phyloP scores from a whole-genome alignment of 345 rosid species.

The Microthlaspi erraticum region DNA sequence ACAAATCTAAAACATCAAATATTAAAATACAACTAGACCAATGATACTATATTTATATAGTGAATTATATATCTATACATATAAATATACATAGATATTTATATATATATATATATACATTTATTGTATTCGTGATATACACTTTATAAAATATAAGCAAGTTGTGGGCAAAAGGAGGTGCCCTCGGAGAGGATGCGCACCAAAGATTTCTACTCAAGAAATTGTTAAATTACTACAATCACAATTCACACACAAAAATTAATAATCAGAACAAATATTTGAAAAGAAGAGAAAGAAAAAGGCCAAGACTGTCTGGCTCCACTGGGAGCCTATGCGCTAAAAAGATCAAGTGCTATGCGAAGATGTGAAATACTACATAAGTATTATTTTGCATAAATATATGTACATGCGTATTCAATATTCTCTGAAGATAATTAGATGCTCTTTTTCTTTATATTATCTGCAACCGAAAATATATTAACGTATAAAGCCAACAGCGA shows the following conservation, averaged over 20 bases:
- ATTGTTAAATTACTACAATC: conserved; percentile 11
- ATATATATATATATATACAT: neutral
- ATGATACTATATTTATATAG: neutral
- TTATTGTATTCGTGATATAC: neutral
- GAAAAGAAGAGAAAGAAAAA: conserved; percentile 33
- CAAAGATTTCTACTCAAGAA: conserved; percentile 20
- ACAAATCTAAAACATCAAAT: no score
- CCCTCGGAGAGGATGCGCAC: conserved; percentile 44
- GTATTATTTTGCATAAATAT: neutral
- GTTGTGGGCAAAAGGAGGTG: conserved; percentile 35
- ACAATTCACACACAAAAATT: no score
- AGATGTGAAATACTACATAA: conserved; percentile 30
- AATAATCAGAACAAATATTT: conserved; percentile 4
- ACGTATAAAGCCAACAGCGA: conserved; percentile 37
- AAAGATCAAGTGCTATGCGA: conserved; percentile 30
- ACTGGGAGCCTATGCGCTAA: conserved; percentile 35
- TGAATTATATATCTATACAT: neutral
- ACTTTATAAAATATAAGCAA: conserved; percentile 29
- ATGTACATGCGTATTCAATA: conserved; percentile 15
- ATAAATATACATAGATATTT: neutral
- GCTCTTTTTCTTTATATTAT: conserved; percentile 41
- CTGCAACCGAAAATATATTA: conserved; percentile 10
- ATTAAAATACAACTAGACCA: neutral
- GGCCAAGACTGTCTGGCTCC: conserved; percentile 43
- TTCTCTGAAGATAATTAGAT: conserved; percentile 36